phyloP scores from a whole-genome alignment of 75 land plant species.

The Isoetes taiwanensis region DNA sequence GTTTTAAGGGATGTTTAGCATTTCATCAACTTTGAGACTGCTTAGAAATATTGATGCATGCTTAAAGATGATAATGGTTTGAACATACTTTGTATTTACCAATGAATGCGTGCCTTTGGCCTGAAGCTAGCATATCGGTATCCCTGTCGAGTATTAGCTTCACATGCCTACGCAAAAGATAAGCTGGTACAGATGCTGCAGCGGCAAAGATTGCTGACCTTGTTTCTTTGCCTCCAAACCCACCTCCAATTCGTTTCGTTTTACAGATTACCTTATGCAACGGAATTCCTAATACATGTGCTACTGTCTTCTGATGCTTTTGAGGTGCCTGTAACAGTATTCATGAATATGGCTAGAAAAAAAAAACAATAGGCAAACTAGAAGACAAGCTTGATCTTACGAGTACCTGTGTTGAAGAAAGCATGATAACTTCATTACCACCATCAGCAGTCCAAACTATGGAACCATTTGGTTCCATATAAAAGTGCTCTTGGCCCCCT shows the following conservation, averaged over 20 bases:
- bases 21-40: too few relatives aligned
- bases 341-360: conserved; percentile 7
- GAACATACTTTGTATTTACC: conserved; percentile 84
- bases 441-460: conserved; percentile 78
- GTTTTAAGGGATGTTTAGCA: too few relatives aligned
- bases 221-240: conserved; percentile 98
- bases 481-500: conserved; percentile 97
- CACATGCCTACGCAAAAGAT: conserved; percentile 67
- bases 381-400: not conserved
- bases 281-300: conserved; percentile 77
- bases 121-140: conserved; percentile 79
- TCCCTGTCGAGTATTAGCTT: conserved; percentile 79
- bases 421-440: conserved; percentile 88
- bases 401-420: conserved; percentile 93
- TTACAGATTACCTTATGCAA: conserved; percentile 89
- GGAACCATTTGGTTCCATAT: conserved; percentile 71
- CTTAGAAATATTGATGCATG: too few relatives aligned
- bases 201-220: conserved; percentile 63
- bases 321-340: conserved; percentile 87
- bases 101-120: conserved; percentile 87
- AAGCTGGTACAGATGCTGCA: conserved; percentile 81
- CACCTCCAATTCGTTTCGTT: conserved; percentile 95
- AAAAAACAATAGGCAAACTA: conserved; percentile 7
- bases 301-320: conserved; percentile 71
- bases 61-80: not conserved